Evolutionary conservation across 78 protist genomes (phyloP).

Genomic region (Polysphondylium violaceum): DNA sequence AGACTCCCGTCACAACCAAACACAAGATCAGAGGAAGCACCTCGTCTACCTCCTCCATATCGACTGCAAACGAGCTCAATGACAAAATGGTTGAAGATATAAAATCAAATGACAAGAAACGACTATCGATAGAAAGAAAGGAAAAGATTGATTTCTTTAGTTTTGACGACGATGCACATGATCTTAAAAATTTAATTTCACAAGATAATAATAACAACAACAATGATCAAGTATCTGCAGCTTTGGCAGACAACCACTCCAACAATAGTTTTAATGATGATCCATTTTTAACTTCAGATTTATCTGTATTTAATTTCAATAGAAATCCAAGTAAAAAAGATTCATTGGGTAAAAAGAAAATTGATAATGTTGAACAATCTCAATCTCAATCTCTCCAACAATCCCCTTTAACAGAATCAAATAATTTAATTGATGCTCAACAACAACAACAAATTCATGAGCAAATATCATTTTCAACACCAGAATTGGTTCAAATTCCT

Average conservation of each 20-base stretch:
- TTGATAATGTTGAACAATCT: not conserved
- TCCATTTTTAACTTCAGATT: conserved; percentile 33
- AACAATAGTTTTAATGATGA: not conserved
- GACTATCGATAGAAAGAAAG: not conserved
- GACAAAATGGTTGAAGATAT: not conserved
- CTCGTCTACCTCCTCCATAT: not conserved
- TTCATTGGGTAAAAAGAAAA: not conserved
- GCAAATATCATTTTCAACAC: too few relatives aligned
- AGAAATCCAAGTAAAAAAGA: not conserved
- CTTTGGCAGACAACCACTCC: not conserved
- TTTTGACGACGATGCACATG: conserved; percentile 20
- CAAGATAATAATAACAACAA: too few relatives aligned
- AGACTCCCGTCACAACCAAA: not conserved
- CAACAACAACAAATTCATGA: too few relatives aligned
- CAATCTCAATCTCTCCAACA: too few relatives aligned
- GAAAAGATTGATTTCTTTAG: conserved; percentile 17
- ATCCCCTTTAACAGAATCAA: too few relatives aligned
- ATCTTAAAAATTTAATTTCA: conserved; percentile 3
- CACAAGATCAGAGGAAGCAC: not conserved
- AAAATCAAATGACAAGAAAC: not conserved
- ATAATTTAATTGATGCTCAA: too few relatives aligned
- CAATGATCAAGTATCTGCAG: too few relatives aligned
- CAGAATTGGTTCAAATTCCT: too few relatives aligned
- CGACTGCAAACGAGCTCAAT: not conserved
- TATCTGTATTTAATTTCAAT: too few relatives aligned